Conservation (phyloP, 345 rosid genomes). For the Trapa bicornis region DNA sequence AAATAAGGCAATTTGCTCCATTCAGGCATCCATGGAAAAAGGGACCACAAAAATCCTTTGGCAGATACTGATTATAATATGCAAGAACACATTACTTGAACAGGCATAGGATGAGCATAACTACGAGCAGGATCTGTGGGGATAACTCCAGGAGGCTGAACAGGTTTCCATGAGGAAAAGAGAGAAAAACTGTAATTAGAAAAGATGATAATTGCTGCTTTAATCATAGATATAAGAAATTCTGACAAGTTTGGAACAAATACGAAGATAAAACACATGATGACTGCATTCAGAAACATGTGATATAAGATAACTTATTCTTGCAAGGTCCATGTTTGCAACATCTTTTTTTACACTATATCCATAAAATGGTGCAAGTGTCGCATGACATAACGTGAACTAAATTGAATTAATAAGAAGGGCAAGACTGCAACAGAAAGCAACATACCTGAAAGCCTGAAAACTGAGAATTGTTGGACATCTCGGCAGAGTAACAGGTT, state of each 20-base stretch:
- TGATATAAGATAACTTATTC: not conserved
- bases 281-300: not conserved
- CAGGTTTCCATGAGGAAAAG: constrained; percentile 29
- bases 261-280: not conserved
- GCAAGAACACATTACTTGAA: constrained; percentile 40
- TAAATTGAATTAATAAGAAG: not conserved
- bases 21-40: not conserved
- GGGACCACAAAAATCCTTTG: not conserved
- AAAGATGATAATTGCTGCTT: not conserved
- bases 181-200: constrained; percentile 6
- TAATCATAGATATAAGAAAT: not conserved
- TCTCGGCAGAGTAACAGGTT: constrained; percentile 21
- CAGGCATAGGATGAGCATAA: constrained; percentile 51
- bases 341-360: not conserved
- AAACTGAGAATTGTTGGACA: constrained; percentile 71
- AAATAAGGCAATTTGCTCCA: constrained; percentile 7
- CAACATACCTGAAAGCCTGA: constrained; percentile 52
- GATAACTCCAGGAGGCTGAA: constrained; percentile 40
- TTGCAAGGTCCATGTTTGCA: not conserved
- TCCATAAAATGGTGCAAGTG: not conserved
- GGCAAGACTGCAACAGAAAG: not conserved
- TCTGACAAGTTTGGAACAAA: not conserved
- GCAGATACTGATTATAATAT: not conserved
- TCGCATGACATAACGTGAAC: not conserved
- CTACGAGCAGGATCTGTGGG: constrained; percentile 53